These are phyloP conservation scores for Camelina sativa DNA, from an alignment of 345 rosid species.

Conservation along the genomic window DNA sequence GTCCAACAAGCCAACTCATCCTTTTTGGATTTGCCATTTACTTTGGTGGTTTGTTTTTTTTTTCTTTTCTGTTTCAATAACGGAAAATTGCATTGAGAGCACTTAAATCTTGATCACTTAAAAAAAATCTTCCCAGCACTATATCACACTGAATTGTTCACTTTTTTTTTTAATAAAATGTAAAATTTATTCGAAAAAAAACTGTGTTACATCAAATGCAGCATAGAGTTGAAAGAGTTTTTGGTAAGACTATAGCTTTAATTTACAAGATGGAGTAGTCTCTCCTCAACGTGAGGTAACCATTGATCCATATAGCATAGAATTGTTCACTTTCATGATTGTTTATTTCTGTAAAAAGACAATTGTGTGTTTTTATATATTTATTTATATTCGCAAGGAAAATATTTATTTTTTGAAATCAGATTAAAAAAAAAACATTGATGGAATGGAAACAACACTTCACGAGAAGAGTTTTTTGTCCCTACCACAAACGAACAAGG, in stretches of 20 bases:
- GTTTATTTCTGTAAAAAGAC: not conserved
- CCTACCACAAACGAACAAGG: slow-evolving; percentile 41
- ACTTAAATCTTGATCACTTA: not conserved
- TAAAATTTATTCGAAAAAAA: too few relatives aligned
- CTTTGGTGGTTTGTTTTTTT: not conserved
- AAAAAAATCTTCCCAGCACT: not conserved
- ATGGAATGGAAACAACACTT: slow-evolving; percentile 36
- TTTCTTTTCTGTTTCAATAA: not conserved
- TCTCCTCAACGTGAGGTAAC: too few relatives aligned
- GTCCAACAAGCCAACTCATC: not conserved
- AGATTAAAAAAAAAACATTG: not conserved
- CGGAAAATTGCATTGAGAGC: not conserved
- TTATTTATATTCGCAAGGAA: not conserved
- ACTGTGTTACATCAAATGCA: too few relatives aligned
- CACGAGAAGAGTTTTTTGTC: slow-evolving; percentile 39
- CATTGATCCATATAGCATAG: too few relatives aligned
- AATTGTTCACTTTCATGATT: not conserved
- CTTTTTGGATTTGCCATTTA: not conserved
- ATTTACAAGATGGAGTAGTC: too few relatives aligned
- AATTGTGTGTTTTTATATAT: not conserved
- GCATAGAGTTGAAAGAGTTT: too few relatives aligned
- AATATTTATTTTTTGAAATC: not conserved
- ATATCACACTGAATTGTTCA: not conserved
- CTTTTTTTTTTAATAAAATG: too few relatives aligned
- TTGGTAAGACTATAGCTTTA: too few relatives aligned